A percentile compares a stretch with the other conserved stretches of the same genome.
phyloP scores from a whole-genome alignment of 495 filamentous ascomycete species.

The Symbiotaphrina buchneri region DNA sequence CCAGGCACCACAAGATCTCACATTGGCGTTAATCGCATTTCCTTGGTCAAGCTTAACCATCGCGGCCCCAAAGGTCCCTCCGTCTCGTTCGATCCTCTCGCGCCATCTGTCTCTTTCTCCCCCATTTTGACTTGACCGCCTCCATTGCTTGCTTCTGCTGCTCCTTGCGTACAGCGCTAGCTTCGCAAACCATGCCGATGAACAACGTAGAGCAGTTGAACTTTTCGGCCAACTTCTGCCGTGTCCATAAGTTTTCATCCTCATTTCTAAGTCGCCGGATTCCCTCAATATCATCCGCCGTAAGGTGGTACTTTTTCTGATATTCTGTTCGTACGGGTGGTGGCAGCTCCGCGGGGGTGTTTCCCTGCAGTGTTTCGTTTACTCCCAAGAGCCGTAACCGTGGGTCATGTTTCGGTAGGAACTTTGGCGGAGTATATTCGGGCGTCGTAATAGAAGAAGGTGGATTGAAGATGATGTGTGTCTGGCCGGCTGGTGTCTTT shows the following conservation, averaged over 20 bases:
- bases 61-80: slow-evolving; percentile 29
- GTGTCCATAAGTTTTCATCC: slow-evolving; percentile 55
- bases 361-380: slow-evolving; percentile 8
- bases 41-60: too few species aligned
- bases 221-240: slow-evolving; percentile 39
- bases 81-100: slow-evolving; percentile 52
- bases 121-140: slow-evolving; percentile 48
- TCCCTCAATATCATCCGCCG: slow-evolving; percentile 47
- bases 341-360: slow-evolving; percentile 18
- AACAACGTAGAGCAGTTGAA: slow-evolving; percentile 64
- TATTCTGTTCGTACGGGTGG: slow-evolving; percentile 25
- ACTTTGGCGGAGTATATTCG: slow-evolving; percentile 72
- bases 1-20: too few species aligned
- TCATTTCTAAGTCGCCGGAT: slow-evolving; percentile 43
- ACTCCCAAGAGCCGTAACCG: slow-evolving; percentile 18
- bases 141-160: slow-evolving; percentile 21
- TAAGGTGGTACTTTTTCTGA: slow-evolving; percentile 62
- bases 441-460: slow-evolving; percentile 65
- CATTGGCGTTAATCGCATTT: too few species aligned
- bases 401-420: slow-evolving; percentile 61
- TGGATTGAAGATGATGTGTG: slow-evolving; percentile 83
- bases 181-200: slow-evolving; percentile 30
- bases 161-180: slow-evolving; percentile 17
- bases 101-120: slow-evolving; percentile 41
- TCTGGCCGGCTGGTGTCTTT: slow-evolving; percentile 17